Conservation (phyloP, 371 early-diverging fungal species). For the Saksenaea vasiformis region DNA sequence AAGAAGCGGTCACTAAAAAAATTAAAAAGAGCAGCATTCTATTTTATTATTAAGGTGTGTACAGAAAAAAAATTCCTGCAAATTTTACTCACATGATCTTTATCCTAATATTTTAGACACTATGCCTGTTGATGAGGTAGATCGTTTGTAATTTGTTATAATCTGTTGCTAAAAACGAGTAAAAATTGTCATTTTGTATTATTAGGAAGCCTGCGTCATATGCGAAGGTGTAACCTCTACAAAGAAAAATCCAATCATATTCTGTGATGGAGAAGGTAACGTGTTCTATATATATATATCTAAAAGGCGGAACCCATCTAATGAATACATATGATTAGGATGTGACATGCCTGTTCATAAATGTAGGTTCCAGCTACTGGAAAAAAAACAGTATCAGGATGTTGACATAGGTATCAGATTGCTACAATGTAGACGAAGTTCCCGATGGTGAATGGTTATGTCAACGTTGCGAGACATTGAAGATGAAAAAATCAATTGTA, state of each 20-base stretch:
- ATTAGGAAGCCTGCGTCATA: constrained; percentile 35
- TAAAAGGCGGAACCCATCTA: not conserved
- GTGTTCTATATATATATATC: not conserved
- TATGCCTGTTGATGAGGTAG: constrained; percentile 4
- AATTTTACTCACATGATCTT: constrained; percentile 4
- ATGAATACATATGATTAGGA: constrained; percentile 16
- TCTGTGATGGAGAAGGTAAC: constrained; percentile 55
- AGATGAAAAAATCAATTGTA: constrained; percentile 13
- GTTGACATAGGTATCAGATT: constrained; percentile 22
- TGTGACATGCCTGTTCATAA: constrained; percentile 55
- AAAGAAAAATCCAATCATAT: constrained; percentile 44
- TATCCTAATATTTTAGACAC: not conserved
- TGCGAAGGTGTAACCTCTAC: constrained; percentile 44
- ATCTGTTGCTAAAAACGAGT: not conserved
- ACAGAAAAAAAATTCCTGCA: constrained; percentile 4
- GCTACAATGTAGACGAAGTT: constrained; percentile 48
- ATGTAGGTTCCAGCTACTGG: constrained; percentile 11
- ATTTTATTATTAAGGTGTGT: not conserved
- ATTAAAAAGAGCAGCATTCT: not conserved
- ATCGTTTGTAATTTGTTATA: not conserved
- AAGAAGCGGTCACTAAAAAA: constrained; percentile 5
- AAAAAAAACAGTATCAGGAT: not conserved
- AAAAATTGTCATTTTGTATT: not conserved
- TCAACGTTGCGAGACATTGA: constrained; percentile 40
- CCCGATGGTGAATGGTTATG: constrained; percentile 55